Percentiles rank a stretch among this genome's conserved stretches.
Conservation (phyloP, 768 basidiomycete species). For the Mrakia blollopis region DNA sequence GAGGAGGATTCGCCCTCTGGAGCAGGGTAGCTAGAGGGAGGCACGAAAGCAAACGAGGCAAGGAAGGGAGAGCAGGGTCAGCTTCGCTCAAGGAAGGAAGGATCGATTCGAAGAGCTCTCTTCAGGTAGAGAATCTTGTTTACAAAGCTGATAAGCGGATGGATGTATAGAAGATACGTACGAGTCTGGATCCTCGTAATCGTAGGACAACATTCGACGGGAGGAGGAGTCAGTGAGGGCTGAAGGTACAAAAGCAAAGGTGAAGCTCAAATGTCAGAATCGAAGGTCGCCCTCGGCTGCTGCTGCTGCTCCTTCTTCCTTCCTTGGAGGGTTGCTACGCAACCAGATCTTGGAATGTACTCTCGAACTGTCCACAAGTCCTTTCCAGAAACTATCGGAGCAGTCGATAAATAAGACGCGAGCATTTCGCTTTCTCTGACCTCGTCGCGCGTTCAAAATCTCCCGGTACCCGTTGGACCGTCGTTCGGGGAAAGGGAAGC, state of each 20-base stretch:
- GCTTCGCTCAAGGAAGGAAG: neutral
- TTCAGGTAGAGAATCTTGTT: neutral
- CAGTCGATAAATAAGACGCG: neutral
- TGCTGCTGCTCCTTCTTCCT: neutral
- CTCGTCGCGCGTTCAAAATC: neutral
- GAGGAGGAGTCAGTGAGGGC: neutral
- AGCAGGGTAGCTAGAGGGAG: neutral
- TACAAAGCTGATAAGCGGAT: neutral
- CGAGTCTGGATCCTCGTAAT: conserved; percentile 4
- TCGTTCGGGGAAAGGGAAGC: neutral
- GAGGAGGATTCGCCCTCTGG: neutral
- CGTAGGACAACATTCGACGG: neutral
- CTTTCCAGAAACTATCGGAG: too few species aligned
- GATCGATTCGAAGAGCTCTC: neutral
- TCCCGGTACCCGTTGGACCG: neutral
- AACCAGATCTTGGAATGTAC: too few species aligned
- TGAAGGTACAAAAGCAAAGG: neutral
- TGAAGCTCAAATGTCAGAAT: neutral
- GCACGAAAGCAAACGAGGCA: neutral
- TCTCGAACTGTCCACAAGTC: too few species aligned
- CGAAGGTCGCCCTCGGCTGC: neutral
- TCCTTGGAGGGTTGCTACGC: neutral
- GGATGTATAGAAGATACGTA: neutral
- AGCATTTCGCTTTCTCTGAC: neutral
- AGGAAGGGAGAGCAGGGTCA: neutral